Base-by-base conservation (phyloP, 768 basidiomycete species). In the Amanita molliuscula region DNA sequence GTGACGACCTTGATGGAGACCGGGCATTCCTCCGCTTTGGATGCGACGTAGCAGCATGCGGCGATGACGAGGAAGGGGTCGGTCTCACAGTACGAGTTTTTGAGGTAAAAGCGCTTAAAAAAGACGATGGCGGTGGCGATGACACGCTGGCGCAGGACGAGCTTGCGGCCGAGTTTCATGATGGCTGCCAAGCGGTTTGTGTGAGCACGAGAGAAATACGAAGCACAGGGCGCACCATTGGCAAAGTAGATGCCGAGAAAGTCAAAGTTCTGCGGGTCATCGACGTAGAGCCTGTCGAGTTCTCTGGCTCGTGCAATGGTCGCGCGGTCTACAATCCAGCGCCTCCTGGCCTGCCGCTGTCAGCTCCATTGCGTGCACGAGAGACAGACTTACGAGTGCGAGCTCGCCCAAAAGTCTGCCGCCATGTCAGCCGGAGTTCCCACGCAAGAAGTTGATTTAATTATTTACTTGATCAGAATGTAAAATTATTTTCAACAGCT, bases 1-100 rank as follows among this genome's bases (percentile, higher is more conserved):
- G 95, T 83, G 25, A 97, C 82, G 55, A 78, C 86, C 70, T 97
- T 97, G 68, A 98, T 92, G 60, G 94, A 92, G 0, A 92, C 77
- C 0, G 96, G 94, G 0, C 84, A 89, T 64, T 99, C 96, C 61
- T 99, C 96, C 1, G 93, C 91, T 64, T 99, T 99, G 0, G 94
- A 90, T 7, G 95, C 94, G 29, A 98, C 85, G 65, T 97, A 98
- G 55, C 84, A 84, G 66, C 95, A 99, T 0, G 93, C 90, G 0
- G 92, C 82, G 38, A 93, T 81, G 44, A 97, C 93, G 50, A 94
- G 73, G 58, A 89, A 93, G 0, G 92, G 92, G 56, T 98, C 96
- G 0, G 95, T 97, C 62, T 96, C 93, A 69, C 88, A 92, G 61
- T 93, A 95, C 6, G 82, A 76, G 62, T 95, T 97, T 70, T 95